Percentiles rank a stretch among this genome's conserved stretches.
Conservation (phyloP, 75 land plant species). For the Picea sitchensis region DNA sequence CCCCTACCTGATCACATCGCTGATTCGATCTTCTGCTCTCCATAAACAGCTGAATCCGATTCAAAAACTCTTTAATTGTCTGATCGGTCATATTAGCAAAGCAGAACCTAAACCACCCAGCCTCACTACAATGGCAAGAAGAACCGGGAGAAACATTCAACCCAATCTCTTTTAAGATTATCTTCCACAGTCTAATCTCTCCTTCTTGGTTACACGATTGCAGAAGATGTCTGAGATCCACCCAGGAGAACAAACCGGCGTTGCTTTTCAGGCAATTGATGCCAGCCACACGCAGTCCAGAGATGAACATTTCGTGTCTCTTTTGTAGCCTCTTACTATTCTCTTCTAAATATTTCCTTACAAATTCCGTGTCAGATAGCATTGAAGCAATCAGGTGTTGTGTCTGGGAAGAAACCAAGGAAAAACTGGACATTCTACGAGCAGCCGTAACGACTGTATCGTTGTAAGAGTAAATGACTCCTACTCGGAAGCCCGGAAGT, state of each 20-base stretch:
- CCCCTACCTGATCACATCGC: too few species aligned
- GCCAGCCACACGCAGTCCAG: too few species aligned
- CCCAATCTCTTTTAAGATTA: constrained; percentile 10
- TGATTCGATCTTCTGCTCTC: too few species aligned
- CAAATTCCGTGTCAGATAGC: constrained; percentile 47
- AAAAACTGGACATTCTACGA: constrained; percentile 46
- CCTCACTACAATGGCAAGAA: constrained; percentile 48
- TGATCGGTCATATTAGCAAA: constrained; percentile 38
- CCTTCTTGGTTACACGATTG: too few species aligned
- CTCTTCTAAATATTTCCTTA: constrained; percentile 21
- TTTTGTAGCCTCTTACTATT: constrained; percentile 34
- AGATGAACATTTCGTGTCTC: constrained; percentile 9
- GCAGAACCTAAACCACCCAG: constrained; percentile 66
- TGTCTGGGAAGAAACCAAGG: constrained; percentile 63
- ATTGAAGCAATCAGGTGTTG: constrained; percentile 56
- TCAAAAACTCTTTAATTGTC: too few species aligned
- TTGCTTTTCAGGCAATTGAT: constrained; percentile 19
- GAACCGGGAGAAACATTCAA: constrained; percentile 54
- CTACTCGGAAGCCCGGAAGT: constrained; percentile 59
- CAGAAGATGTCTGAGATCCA: constrained; percentile 9
- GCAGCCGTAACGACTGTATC: constrained; percentile 32
- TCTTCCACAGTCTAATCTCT: too few species aligned
- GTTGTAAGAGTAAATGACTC: constrained; percentile 53
- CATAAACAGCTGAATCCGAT: too few species aligned
- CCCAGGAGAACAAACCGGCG: constrained; percentile 56